Conservation (phyloP, 331 rosid species). For the Rhamnella rubrinervis region DNA sequence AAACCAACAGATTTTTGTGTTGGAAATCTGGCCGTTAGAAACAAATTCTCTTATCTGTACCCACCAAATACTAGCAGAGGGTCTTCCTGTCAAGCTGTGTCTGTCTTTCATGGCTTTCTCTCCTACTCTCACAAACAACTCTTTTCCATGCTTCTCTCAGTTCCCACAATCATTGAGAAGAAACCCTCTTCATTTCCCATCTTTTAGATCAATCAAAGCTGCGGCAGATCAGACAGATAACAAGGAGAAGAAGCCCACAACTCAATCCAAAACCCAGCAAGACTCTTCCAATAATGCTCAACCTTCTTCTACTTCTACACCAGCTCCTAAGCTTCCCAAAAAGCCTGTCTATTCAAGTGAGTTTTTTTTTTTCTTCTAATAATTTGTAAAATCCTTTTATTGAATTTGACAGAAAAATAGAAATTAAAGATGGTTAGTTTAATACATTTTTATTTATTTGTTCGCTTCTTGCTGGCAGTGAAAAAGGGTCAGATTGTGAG, state of each 20-base stretch:
- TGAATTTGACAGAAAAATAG: not conserved
- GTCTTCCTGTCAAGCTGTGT: not conserved
- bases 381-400: not conserved
- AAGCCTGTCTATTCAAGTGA: constrained; percentile 85
- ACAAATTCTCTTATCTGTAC: constrained; percentile 14
- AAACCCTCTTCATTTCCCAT: constrained; percentile 32
- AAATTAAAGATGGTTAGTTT: not conserved
- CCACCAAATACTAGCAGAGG: not conserved
- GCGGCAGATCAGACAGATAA: constrained; percentile 39
- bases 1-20: too few relatives aligned
- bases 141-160: constrained; percentile 42
- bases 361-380: constrained; percentile 17
- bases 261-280: constrained; percentile 47
- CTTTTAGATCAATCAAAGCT: constrained; percentile 57
- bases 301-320: constrained; percentile 40
- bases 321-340: constrained; percentile 48
- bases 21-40: constrained; percentile 11
- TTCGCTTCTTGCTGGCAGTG: constrained; percentile 55
- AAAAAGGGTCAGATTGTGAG: constrained; percentile 99
- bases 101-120: constrained; percentile 67
- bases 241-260: constrained; percentile 19
- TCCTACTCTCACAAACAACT: constrained; percentile 34
- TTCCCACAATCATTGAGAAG: constrained; percentile 38
- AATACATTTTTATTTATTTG: not conserved
- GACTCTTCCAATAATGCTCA: constrained; percentile 48